These are phyloP conservation scores for Geosmithia morbida DNA, from an alignment of 2,329 filamentous ascomycete genomes.

Conservation along the genomic window DNA sequence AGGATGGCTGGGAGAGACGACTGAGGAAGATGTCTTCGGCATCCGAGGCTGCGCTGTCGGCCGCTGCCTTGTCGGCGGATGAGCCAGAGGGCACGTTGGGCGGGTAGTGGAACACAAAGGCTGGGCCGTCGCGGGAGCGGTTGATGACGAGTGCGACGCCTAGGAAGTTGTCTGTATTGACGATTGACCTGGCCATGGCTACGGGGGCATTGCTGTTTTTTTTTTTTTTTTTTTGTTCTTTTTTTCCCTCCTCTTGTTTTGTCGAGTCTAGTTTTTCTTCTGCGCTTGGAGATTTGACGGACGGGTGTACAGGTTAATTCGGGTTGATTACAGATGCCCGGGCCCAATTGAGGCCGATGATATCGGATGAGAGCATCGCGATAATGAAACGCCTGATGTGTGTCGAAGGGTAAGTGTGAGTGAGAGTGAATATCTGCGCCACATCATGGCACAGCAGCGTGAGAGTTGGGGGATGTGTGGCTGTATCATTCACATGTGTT, in stretches of 20 bases:
- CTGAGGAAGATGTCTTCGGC: slow-evolving; percentile 38
- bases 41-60: slow-evolving; percentile 17
- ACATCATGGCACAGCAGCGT: not conserved
- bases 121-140: slow-evolving; percentile 63
- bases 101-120: slow-evolving; percentile 83
- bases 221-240: not conserved
- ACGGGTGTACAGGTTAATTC: too few species aligned
- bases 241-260: too few species aligned
- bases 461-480: not conserved
- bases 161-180: slow-evolving; percentile 42
- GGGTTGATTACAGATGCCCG: too few species aligned
- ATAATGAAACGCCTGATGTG: not conserved
- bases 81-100: not conserved
- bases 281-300: too few species aligned
- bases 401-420: not conserved
- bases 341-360: not conserved
- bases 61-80: slow-evolving; percentile 26
- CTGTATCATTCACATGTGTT: not conserved
- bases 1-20: slow-evolving; percentile 23
- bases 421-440: not conserved
- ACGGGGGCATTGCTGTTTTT: too few species aligned
- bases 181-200: slow-evolving; percentile 28
- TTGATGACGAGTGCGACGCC: slow-evolving; percentile 62
- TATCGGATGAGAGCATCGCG: not conserved
- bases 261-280: too few species aligned